Percentiles rank a stretch among this genome's conserved stretches.
phyloP scores from a whole-genome alignment of 179 eudicot genomes.

The Silene coronaria region DNA sequence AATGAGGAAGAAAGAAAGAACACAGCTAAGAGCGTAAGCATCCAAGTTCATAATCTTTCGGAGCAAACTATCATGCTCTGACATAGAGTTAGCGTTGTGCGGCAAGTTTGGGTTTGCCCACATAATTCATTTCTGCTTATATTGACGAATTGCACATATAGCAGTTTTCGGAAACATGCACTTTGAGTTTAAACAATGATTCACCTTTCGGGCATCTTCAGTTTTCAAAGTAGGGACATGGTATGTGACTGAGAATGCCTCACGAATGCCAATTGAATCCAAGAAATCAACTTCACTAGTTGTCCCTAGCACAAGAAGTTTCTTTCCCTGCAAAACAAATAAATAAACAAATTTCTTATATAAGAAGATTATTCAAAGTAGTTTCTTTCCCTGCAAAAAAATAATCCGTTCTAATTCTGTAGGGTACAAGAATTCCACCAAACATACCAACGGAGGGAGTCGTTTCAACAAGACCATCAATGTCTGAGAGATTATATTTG shows the following conservation, averaged over 20 bases:
- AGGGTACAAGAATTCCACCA: slow-evolving; percentile 14
- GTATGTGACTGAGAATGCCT: slow-evolving; percentile 80
- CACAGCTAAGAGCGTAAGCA: neutral
- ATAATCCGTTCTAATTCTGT: too few species aligned
- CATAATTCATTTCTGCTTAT: too few species aligned
- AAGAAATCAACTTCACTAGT: slow-evolving; percentile 86
- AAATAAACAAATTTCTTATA: neutral
- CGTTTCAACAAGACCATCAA: slow-evolving; percentile 89
- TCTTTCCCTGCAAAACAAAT: slow-evolving; percentile 61
- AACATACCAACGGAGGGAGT: slow-evolving; percentile 80
- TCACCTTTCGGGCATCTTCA: slow-evolving; percentile 88
- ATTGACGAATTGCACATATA: too few species aligned
- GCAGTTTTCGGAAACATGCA: too few species aligned
- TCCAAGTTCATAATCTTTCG: too few species aligned
- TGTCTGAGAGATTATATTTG: slow-evolving; percentile 88
- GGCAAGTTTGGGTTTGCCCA: too few species aligned
- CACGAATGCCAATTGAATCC: slow-evolving; percentile 82
- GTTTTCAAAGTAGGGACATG: slow-evolving; percentile 75
- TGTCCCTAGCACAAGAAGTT: slow-evolving; percentile 83
- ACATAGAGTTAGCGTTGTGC: too few species aligned
- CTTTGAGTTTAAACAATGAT: neutral
- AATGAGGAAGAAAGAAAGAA: slow-evolving; percentile 6
- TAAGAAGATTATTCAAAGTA: too few species aligned
- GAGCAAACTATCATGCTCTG: too few species aligned
- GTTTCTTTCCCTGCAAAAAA: too few species aligned